Percentiles rank a stretch among this genome's conserved stretches.
phyloP scores from a whole-genome alignment of 306 rosid genomes.

The Delonix regia region DNA sequence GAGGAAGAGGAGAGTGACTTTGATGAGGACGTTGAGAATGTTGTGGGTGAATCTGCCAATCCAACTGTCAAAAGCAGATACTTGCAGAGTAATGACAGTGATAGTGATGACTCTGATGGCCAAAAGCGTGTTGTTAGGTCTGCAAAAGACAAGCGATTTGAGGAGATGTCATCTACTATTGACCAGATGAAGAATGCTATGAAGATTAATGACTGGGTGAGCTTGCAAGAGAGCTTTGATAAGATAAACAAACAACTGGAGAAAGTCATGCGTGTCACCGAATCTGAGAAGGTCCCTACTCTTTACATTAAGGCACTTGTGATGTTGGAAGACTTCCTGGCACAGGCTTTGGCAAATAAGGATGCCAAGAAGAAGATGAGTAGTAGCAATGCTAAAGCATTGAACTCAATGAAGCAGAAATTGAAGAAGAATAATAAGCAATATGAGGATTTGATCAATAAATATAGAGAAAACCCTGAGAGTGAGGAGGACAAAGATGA shows the following conservation, averaged over 20 bases:
- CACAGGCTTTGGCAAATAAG: slow-evolving; percentile 90
- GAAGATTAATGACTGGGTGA: slow-evolving; percentile 97
- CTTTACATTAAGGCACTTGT: slow-evolving; percentile 92
- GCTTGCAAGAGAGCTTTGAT: slow-evolving; percentile 94
- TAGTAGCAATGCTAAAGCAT: slow-evolving; percentile 96
- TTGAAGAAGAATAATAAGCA: slow-evolving; percentile 93
- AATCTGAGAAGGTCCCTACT: slow-evolving; percentile 76
- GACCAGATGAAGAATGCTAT: slow-evolving; percentile 97
- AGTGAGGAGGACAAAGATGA: slow-evolving; percentile 72
- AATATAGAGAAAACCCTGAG: slow-evolving; percentile 86
- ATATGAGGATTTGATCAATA: slow-evolving; percentile 76
- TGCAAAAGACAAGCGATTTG: slow-evolving; percentile 86
- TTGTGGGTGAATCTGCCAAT: slow-evolving; percentile 41
- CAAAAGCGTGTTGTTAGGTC: slow-evolving; percentile 80
- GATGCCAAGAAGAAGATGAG: slow-evolving; percentile 99
- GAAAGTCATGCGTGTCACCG: slow-evolving; percentile 92
- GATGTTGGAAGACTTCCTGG: slow-evolving; percentile 82
- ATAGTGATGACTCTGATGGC: slow-evolving; percentile 72
- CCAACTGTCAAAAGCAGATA: slow-evolving; percentile 47
- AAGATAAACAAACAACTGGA: slow-evolving; percentile 93
- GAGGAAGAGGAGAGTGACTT: slow-evolving; percentile 77
- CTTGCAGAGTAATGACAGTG: slow-evolving; percentile 50
- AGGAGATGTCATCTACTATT: slow-evolving; percentile 81
- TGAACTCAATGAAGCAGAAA: slow-evolving; percentile 98
- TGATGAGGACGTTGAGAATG: slow-evolving; percentile 54